These are phyloP conservation scores for Tricholoma furcatifolium DNA, from an alignment of 768 basidiomycete genomes.

Conservation along the genomic window DNA sequence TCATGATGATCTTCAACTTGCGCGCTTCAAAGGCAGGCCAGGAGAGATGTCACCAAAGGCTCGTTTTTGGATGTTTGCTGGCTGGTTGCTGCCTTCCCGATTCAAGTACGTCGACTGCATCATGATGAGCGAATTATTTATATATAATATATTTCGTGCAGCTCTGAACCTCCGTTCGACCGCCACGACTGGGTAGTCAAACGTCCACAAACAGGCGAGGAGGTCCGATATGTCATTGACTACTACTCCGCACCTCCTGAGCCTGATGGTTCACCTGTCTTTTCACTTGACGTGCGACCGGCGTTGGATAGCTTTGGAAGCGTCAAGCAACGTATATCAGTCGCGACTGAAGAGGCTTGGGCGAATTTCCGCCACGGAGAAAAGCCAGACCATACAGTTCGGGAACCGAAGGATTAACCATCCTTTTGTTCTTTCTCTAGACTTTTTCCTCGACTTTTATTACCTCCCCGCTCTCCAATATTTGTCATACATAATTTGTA, in stretches of 20 bases:
- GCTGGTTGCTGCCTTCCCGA: constrained; percentile 82
- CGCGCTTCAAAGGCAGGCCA: constrained; percentile 86
- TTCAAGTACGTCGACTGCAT: constrained; percentile 69
- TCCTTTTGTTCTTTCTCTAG: no score
- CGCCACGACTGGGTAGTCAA: constrained; percentile 97
- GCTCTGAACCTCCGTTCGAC: constrained; percentile 92
- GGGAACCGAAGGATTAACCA: constrained; percentile 13
- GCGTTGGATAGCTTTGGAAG: constrained; percentile 86
- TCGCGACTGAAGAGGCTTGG: constrained; percentile 73
- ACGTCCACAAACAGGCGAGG: constrained; percentile 72
- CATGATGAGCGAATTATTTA: background rate
- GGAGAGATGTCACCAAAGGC: constrained; percentile 96
- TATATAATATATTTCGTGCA: constrained; percentile 27
- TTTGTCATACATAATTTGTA: no score
- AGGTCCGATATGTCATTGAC: constrained; percentile 96
- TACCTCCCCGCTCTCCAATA: no score
- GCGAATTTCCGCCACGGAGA: constrained; percentile 36
- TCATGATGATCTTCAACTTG: constrained; percentile 67
- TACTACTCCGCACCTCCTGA: constrained; percentile 95
- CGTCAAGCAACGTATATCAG: constrained; percentile 67
- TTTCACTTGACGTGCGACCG: constrained; percentile 93
- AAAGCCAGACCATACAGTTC: constrained; percentile 19
- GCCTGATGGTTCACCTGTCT: constrained; percentile 86
- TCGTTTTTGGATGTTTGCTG: constrained; percentile 79
- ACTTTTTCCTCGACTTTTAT: no score